phyloP scores from a whole-genome alignment of 2,329 filamentous ascomycete species.

The Hymenoscyphus occultus region DNA sequence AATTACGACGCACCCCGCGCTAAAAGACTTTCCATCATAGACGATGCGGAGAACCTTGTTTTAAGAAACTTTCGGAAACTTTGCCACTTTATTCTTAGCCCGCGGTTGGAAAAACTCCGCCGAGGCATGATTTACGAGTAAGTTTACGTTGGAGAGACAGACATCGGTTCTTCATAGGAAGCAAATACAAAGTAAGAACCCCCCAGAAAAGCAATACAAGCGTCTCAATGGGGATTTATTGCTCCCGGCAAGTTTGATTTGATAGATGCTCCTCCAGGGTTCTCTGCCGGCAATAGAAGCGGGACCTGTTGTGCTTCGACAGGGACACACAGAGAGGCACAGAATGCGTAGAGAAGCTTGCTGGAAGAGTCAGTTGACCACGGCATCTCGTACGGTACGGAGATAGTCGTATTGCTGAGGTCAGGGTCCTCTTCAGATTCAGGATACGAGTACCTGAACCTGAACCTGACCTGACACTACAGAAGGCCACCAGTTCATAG shows the following conservation, averaged over 20 bases:
- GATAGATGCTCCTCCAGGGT: not conserved
- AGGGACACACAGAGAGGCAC: not conserved
- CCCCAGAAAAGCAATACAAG: not conserved
- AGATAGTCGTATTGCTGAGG: not conserved
- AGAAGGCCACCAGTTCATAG: not conserved
- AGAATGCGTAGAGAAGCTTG: not conserved
- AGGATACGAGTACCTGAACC: too few species aligned
- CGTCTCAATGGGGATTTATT: not conserved
- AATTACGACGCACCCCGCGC: not conserved
- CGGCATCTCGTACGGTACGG: not conserved
- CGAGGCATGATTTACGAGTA: too few species aligned
- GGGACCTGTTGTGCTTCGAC: not conserved
- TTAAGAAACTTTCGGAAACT: not conserved
- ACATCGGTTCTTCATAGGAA: not conserved
- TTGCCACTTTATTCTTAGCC: not conserved
- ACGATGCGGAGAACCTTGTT: constrained; percentile 1
- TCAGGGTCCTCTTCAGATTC: not conserved
- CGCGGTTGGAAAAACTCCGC: not conserved
- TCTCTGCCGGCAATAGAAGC: not conserved
- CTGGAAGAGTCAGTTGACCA: constrained; percentile 6
- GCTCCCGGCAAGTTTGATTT: not conserved
- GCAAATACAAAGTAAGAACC: not conserved
- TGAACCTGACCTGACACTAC: not conserved
- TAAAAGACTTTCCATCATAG: not conserved
- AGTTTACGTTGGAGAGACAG: not conserved